A percentile compares a stretch with the other conserved stretches of the same genome.
These are phyloP conservation scores for Paraconiothyrium sp. DNA, from an alignment of 2,329 filamentous ascomycete genomes.

Conservation along the genomic window DNA sequence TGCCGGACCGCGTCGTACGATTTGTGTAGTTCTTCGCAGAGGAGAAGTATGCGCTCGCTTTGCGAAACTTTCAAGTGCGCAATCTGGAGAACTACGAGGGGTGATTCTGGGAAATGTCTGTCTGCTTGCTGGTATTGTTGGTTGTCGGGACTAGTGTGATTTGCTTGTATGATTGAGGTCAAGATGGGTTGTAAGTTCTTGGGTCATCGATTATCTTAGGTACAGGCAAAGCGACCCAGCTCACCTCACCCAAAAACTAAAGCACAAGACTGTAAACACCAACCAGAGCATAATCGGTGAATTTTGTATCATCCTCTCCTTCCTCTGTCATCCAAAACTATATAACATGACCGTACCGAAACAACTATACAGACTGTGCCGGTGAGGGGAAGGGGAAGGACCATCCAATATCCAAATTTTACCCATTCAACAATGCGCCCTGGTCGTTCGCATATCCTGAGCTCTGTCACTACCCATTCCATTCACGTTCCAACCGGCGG, in stretches of 20 bases:
- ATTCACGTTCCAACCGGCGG: not conserved
- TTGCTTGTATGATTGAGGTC: not conserved
- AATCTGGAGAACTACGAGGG: slow-evolving; percentile 31
- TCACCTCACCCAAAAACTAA: not conserved
- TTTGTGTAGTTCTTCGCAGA: slow-evolving; percentile 69
- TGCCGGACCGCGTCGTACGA: slow-evolving; percentile 61
- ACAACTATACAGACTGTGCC: not conserved
- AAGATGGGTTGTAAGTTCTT: not conserved
- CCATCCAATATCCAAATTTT: not conserved
- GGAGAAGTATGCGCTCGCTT: slow-evolving; percentile 69
- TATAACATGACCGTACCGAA: not conserved
- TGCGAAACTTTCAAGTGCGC: slow-evolving; percentile 57
- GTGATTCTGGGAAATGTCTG: not conserved
- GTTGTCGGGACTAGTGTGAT: not conserved
- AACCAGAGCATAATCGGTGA: not conserved
- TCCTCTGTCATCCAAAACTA: not conserved
- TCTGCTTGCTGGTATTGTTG: not conserved
- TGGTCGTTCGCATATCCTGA: not conserved
- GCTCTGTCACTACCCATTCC: not conserved
- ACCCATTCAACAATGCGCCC: not conserved
- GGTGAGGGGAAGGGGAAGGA: not conserved
- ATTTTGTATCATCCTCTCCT: too few species aligned
- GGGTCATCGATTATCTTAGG: not conserved
- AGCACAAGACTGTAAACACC: not conserved
- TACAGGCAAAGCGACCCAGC: not conserved